Base-by-base conservation (phyloP, 345 rosid species). In the Passiflora organensis region DNA sequence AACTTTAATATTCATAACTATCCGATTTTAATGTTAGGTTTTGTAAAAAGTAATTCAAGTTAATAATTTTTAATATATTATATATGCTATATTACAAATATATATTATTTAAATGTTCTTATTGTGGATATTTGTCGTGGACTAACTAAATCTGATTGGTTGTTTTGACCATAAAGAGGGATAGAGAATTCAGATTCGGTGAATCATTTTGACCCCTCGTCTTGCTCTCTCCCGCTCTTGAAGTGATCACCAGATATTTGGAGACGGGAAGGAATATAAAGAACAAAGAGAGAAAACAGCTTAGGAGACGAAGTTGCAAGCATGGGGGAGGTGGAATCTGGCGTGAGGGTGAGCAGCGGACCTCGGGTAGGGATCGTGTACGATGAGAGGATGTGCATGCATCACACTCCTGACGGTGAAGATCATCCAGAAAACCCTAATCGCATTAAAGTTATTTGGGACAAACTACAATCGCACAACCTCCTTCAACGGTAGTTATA, bases 341-440 rank as follows among this genome's bases (percentile, higher is more conserved):
- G 52, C 23, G 61, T 37, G n/a, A 54, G 15, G 24, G 18, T 11
- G 43, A 51, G 38, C 46, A 19, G 13, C n/a, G 72, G 54, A 37
- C 77, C 87, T 57, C 78, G 74, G 34, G 91, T 89, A 22, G 96
- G 97, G 22, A 55, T 89, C 43, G 10, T 79, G 9, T 89, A 84
- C 79, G 96, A 89, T 46, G 91, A 81, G 76, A 77, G 82, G 51
- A 93, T 86, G 97, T 83, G 97, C 55, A 81, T 71, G 23, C 99
- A 93, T 66, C 70, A 47, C 32, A 77, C 85, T 24, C 86, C 95
- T 6, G 77, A 83, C 60, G 88, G 73, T 10, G 89, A 77, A 20
- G 36, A 50, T 70, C 94, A 93, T 56, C 91, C 89, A 0, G 96
- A 89, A 66, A 74, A 81, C 69, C 94, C 95, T 52, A 59, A 80